These are phyloP conservation scores for Hyaloscypha finlandica DNA, from an alignment of 495 filamentous ascomycete genomes.

Conservation along the genomic window DNA sequence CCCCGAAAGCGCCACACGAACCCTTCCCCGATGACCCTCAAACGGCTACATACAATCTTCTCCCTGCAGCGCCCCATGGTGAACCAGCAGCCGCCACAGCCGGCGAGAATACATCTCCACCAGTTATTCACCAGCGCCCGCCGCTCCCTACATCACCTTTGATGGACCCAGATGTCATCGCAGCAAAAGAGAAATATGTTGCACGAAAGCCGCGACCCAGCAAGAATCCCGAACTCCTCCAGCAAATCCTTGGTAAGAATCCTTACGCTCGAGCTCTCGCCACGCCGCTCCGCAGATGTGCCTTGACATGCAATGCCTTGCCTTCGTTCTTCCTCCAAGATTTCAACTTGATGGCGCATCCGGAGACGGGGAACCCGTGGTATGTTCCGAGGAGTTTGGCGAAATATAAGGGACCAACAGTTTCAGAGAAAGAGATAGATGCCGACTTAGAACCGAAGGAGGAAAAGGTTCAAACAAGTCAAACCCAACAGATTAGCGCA, in stretches of 20 bases:
- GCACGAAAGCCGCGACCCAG: conserved; percentile 13
- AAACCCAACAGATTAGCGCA: neutral
- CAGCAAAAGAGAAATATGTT: conserved; percentile 35
- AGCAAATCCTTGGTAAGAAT: conserved; percentile 55
- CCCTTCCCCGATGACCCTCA: neutral
- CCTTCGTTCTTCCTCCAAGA: conserved; percentile 66
- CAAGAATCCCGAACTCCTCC: conserved; percentile 41
- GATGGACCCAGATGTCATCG: conserved; percentile 50
- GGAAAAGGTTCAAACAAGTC: neutral
- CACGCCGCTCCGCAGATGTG: conserved; percentile 62
- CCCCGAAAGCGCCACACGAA: neutral
- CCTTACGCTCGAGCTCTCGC: conserved; percentile 68
- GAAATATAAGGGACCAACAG: neutral
- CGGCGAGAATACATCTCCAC: neutral
- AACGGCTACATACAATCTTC: neutral
- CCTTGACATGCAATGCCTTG: conserved; percentile 53
- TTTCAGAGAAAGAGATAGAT: neutral
- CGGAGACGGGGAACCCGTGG: conserved; percentile 56
- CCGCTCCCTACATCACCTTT: conserved; percentile 49
- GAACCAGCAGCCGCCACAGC: neutral
- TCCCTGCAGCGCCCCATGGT: neutral
- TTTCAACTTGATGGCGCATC: conserved; percentile 59
- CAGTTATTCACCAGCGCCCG: neutral
- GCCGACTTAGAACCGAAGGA: neutral
- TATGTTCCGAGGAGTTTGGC: conserved; percentile 55